Base-by-base conservation (phyloP, 2,329 filamentous ascomycete species). In the Pseudogymnoascus sp. region DNA sequence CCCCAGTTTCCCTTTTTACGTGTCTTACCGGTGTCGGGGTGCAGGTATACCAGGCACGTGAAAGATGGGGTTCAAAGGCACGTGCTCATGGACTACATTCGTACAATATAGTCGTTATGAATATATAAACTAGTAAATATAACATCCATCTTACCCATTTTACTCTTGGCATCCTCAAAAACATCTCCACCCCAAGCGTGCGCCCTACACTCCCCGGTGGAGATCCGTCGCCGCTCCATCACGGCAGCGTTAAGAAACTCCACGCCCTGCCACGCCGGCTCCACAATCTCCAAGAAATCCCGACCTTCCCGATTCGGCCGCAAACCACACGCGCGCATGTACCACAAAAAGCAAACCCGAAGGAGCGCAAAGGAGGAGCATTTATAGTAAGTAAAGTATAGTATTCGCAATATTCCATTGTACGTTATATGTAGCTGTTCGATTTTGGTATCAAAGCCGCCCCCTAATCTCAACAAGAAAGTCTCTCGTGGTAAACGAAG, bases 401-500 rank as follows among this genome's bases (percentile, higher is more conserved):
- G 31, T 16, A 37, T 40, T 28, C 28, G 33, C 37, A 60, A 40
- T 37, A 40, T 60, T 37, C 59, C 37, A 37, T 60, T 60, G 31
- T 60, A 60, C 59, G 18, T 37, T 60, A 21, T 33, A 23, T 37
- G 37, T 60, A 60, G 56, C 59, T 40, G 37, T 60, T 60, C 59
- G 33, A 60, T 23, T 60, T 35, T 60, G 56, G 31, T 40, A 40
- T 60, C 33, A 60, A 60, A 53, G 47, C 25, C 47, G 47, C 25
- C 25, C 25, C 47, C 47, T 53, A 53, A 12, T 31, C n/a, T 53
- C 7, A 31, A 53, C 47, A 53, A 25, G 47, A 53, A 53, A 31
- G 47, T 53, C 14, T 28, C 44, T 53, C 23, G 25, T 31, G 10
- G 47, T 53, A 53, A 53, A 53, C 14, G 23, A 53, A 53, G 44